Evolutionary conservation across 1,284 basidiomycete species (phyloP), one percentile per base, ranked within the genome.

Genomic region (Ustilago crameri): DNA sequence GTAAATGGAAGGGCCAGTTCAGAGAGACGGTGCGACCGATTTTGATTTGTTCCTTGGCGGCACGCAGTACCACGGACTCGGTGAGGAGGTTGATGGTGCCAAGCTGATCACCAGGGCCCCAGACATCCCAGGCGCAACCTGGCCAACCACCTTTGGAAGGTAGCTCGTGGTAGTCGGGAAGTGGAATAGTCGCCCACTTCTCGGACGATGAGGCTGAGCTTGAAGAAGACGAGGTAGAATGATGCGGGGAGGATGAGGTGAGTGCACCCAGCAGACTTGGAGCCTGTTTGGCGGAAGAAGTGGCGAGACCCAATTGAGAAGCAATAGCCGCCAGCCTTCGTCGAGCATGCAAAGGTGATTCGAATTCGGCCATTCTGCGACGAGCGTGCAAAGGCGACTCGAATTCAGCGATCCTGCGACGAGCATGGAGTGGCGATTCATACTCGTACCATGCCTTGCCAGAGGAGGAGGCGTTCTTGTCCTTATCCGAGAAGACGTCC

Each of bases 11-110:
- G 9, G 78, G 72, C 75, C 71, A 75, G 42, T 75, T 79, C 48
- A 80, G 71, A 3, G 74, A 74, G 34, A 64, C 65, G 51, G 38
- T 42, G 55, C 46, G 64, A 56, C 51, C 59, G 27, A 41, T 59
- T 84, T 85, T 86, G 42, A 91, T 88, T 78, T 91, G 89, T 68
- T 89, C 88, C 49, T 84, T 81, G n/a, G 89, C 88, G 14, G 88
- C 87, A 42, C 85, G 85, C 74, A 87, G 85, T 15, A 91, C 89
- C 9, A 90, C 86, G 9, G 87, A 86, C 18, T 88, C 87, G 3
- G 90, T 91, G 51, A 91, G 83, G 41, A 91, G 65, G 80, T 91
- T 91, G 50, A 91, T 84, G 2, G 90, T 91, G 5, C 90, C 90
- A 12, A 91, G 85, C 75, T 91, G 85, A 70, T 91, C 90, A 20